phyloP scores from a whole-genome alignment of 2,329 filamentous ascomycete genomes.

The Phialocephala subalpina region DNA sequence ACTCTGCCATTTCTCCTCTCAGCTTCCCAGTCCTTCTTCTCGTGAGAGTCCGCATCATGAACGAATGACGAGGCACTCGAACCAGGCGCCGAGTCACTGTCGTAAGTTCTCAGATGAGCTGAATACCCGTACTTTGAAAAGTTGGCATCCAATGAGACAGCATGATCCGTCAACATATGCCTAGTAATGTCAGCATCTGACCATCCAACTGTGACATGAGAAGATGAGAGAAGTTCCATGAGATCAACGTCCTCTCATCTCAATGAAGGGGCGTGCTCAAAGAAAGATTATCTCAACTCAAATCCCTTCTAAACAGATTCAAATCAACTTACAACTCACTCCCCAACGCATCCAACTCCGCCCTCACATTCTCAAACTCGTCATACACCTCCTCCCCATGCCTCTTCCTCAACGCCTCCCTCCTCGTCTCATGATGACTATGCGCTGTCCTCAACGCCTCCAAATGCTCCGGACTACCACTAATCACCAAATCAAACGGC shows the following conservation, averaged over 20 bases:
- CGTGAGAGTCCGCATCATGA: conserved; percentile 42
- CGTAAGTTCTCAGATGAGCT: conserved; percentile 61
- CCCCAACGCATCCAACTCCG: conserved; percentile 60
- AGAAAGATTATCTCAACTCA: background rate
- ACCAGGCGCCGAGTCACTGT: conserved; percentile 40
- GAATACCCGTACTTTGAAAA: conserved; percentile 71
- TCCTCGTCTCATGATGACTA: conserved; percentile 58
- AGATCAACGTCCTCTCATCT: background rate
- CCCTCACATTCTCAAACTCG: conserved; percentile 63
- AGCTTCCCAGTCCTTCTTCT: conserved; percentile 47
- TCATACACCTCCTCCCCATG: conserved; percentile 58
- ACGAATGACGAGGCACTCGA: conserved; percentile 33
- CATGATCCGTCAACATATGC: conserved; percentile 57
- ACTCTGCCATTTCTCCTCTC: conserved; percentile 49
- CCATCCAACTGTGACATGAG: background rate
- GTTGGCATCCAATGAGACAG: conserved; percentile 64
- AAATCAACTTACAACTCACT: conserved; percentile 50
- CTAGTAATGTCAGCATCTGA: background rate
- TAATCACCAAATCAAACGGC: conserved; percentile 63
- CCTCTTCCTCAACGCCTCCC: conserved; percentile 54
- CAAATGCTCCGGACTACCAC: conserved; percentile 58
- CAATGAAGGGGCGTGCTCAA: background rate
- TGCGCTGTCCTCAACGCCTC: conserved; percentile 58
- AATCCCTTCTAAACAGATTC: background rate
- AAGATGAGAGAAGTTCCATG: background rate